These are phyloP conservation scores for Ophiostoma perfectum DNA, from an alignment of 2,329 filamentous ascomycete species.

Conservation along the genomic window DNA sequence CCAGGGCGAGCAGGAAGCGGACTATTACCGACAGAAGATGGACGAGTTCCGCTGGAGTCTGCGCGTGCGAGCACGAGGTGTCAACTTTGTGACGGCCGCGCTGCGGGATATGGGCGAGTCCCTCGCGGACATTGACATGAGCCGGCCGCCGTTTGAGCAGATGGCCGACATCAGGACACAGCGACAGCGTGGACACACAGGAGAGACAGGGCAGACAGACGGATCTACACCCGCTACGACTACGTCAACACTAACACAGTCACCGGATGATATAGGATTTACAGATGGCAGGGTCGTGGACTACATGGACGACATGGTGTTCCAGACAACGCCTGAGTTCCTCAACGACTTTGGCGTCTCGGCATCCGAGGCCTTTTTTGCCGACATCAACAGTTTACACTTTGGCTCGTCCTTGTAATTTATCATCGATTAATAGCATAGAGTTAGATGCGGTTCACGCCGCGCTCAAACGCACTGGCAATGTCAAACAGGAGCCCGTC, in stretches of 20 bases:
- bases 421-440: too few species aligned
- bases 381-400: not conserved
- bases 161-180: not conserved
- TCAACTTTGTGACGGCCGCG: not conserved
- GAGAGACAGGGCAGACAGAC: not conserved
- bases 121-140: not conserved
- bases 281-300: not conserved
- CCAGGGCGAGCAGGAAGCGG: constrained; percentile 36
- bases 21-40: constrained; percentile 37
- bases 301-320: not conserved
- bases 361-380: not conserved
- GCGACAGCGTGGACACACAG: not conserved
- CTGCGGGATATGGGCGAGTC: not conserved
- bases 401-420: not conserved
- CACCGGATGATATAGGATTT: not conserved
- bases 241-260: not conserved
- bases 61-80: not conserved
- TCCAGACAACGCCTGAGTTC: not conserved
- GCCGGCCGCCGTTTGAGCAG: not conserved
- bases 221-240: not conserved
- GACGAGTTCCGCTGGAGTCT: constrained; percentile 39
- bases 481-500: constrained; percentile 38
- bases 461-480: constrained; percentile 28
- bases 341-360: not conserved
- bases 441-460: not conserved